These are phyloP conservation scores for Prillingera fragicola DNA, from an alignment of 1,284 basidiomycete species.

Conservation along the genomic window DNA sequence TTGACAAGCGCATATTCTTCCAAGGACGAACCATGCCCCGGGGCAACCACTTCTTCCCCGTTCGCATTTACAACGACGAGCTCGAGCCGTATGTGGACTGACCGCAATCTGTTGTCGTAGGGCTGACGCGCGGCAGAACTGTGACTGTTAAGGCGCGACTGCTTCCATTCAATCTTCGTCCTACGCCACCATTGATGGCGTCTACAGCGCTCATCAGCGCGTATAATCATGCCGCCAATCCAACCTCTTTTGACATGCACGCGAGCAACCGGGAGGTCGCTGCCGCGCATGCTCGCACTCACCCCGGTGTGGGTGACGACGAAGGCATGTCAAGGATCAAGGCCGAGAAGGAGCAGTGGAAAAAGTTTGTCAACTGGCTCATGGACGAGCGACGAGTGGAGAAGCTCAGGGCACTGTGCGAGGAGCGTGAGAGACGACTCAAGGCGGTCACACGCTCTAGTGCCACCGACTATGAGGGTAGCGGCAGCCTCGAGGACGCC, in stretches of 20 bases:
- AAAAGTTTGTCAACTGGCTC: slow-evolving; percentile 42
- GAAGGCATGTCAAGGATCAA: slow-evolving; percentile 14
- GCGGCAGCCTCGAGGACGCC: background rate
- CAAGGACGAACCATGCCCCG: slow-evolving; percentile 38
- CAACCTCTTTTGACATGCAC: slow-evolving; percentile 31
- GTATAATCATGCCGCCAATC: slow-evolving; percentile 38
- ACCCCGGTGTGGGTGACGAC: slow-evolving; percentile 31
- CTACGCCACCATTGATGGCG: slow-evolving; percentile 36
- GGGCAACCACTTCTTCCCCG: slow-evolving; percentile 41
- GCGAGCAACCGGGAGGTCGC: slow-evolving; percentile 30
- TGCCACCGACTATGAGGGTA: background rate
- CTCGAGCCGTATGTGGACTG: slow-evolving; percentile 29
- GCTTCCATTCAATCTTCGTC: slow-evolving; percentile 32
- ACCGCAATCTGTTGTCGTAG: background rate
- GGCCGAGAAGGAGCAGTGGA: slow-evolving; percentile 40
- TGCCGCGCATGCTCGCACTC: slow-evolving; percentile 34
- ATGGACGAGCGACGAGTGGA: slow-evolving; percentile 43
- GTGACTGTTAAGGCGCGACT: slow-evolving; percentile 42
- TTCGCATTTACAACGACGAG: slow-evolving; percentile 36
- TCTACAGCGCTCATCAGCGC: slow-evolving; percentile 30
- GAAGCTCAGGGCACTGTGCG: slow-evolving; percentile 34
- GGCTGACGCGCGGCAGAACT: slow-evolving; percentile 15
- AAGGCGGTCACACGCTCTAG: slow-evolving; percentile 19
- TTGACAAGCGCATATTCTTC: slow-evolving; percentile 39
- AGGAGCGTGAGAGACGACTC: slow-evolving; percentile 34